Percentiles rank a stretch among this genome's conserved stretches.
Conservation (phyloP, 2,329 filamentous ascomycete species). For the Cladosporium oxysporum region DNA sequence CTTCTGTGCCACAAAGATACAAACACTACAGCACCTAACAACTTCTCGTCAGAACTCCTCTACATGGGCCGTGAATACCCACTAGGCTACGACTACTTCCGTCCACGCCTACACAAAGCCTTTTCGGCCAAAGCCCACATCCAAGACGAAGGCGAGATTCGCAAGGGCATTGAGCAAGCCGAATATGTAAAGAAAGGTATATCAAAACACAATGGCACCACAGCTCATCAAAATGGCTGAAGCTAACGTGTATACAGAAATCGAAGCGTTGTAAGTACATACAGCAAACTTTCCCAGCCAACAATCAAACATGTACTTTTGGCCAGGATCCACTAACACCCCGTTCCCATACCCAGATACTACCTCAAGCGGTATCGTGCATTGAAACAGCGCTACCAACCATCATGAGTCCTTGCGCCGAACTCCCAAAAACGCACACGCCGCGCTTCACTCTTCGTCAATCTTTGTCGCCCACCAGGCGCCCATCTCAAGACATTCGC, state of each 20-base stretch:
- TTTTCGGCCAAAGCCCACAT: conserved; percentile 75
- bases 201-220: conserved; percentile 14
- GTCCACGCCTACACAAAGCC: conserved; percentile 76
- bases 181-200: conserved; percentile 89
- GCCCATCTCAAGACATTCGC: conserved; percentile 76
- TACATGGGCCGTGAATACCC: conserved; percentile 85
- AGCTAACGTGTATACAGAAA: conserved; percentile 58
- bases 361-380: conserved; percentile 90
- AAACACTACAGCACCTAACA: not conserved
- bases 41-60: conserved; percentile 66
- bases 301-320: not conserved
- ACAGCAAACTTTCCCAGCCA: not conserved
- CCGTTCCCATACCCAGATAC: conserved; percentile 58
- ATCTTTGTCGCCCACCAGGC: conserved; percentile 64
- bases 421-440: not conserved
- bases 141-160: conserved; percentile 73
- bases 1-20: not conserved
- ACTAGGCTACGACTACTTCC: conserved; percentile 79
- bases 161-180: conserved; percentile 71
- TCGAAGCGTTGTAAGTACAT: conserved; percentile 79
- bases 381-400: conserved; percentile 72
- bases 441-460: conserved; percentile 19
- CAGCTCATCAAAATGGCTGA: not conserved
- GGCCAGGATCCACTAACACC: conserved; percentile 1
- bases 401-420: conserved; percentile 18